These are phyloP conservation scores for Scolecobasidium constrictum DNA, from an alignment of 2,329 filamentous ascomycete genomes.

Conservation along the genomic window DNA sequence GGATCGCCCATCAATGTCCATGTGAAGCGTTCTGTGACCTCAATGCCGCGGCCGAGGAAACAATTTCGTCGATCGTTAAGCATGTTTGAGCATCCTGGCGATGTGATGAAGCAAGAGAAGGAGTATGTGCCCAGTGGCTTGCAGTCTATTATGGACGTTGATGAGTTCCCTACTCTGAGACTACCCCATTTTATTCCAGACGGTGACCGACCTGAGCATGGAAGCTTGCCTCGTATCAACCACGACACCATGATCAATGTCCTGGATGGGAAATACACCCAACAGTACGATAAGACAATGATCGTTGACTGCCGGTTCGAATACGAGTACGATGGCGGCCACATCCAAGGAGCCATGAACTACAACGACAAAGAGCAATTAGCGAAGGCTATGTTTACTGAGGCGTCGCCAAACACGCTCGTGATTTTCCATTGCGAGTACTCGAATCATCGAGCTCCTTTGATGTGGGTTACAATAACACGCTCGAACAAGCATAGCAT, in stretches of 20 bases:
- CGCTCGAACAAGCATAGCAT: not conserved
- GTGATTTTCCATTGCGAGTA: constrained; percentile 97
- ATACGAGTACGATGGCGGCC: constrained; percentile 95
- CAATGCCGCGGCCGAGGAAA: constrained; percentile 59
- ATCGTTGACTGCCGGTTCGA: constrained; percentile 96
- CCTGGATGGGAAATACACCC: constrained; percentile 71
- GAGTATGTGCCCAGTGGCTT: constrained; percentile 47
- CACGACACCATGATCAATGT: constrained; percentile 75
- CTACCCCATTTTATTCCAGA: constrained; percentile 70
- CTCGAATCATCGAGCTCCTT: constrained; percentile 86
- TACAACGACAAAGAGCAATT: constrained; percentile 93
- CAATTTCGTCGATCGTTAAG: constrained; percentile 86
- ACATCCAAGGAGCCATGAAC: constrained; percentile 88
- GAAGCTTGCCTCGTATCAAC: constrained; percentile 75
- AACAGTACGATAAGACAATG: constrained; percentile 67
- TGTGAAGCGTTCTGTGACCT: constrained; percentile 47
- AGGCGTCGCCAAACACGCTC: constrained; percentile 58
- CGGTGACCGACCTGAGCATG: constrained; percentile 61
- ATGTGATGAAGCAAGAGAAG: constrained; percentile 73
- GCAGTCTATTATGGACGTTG: constrained; percentile 72
- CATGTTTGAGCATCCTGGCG: constrained; percentile 92
- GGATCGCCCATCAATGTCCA: constrained; percentile 66
- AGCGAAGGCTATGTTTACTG: constrained; percentile 61
- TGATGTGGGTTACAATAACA: constrained; percentile 65
- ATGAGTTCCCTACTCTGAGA: constrained; percentile 60